Conservation (phyloP, 805 yeast species). For the Lachancea waltii region DNA sequence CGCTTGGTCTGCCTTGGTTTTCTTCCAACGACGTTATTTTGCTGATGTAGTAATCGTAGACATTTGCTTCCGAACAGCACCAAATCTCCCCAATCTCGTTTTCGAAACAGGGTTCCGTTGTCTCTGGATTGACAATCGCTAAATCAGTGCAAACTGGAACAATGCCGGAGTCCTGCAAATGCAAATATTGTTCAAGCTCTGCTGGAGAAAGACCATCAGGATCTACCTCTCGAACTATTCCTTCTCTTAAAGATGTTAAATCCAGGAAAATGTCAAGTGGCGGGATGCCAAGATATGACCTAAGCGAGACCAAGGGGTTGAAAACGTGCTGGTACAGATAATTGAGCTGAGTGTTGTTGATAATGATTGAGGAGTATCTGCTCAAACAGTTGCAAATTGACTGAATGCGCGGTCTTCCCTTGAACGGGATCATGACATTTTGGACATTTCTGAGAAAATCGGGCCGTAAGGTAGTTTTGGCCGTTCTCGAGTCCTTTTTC, state of each 20-base stretch:
- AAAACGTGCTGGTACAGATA: conserved; percentile 71
- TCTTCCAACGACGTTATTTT: conserved; percentile 8
- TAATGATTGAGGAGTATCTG: conserved; percentile 55
- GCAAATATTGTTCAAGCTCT: conserved; percentile 41
- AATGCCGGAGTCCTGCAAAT: conserved; percentile 90
- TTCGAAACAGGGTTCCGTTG: conserved; percentile 63
- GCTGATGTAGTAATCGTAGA: conserved; percentile 51
- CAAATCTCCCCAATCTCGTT: conserved; percentile 97
- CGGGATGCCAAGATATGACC: conserved; percentile 84
- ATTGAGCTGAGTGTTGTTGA: conserved; percentile 64
- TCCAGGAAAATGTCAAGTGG: conserved; percentile 85
- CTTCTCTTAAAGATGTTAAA: conserved; percentile 83
- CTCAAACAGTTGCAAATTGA: conserved; percentile 52
- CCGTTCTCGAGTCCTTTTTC: conserved; percentile 12
- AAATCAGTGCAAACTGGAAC: conserved; percentile 92
- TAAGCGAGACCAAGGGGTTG: conserved; percentile 69
- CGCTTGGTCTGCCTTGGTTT: background rate
- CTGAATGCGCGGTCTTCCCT: conserved; percentile 62
- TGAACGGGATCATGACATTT: conserved; percentile 79
- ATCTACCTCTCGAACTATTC: conserved; percentile 72
- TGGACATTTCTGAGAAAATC: conserved; percentile 50
- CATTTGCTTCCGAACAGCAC: conserved; percentile 88
- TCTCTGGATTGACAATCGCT: conserved; percentile 93
- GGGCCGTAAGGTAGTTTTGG: conserved; percentile 12
- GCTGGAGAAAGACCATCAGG: conserved; percentile 33